phyloP scores from a whole-genome alignment of 768 basidiomycete species.

The Rhizopogon salebrosus region DNA sequence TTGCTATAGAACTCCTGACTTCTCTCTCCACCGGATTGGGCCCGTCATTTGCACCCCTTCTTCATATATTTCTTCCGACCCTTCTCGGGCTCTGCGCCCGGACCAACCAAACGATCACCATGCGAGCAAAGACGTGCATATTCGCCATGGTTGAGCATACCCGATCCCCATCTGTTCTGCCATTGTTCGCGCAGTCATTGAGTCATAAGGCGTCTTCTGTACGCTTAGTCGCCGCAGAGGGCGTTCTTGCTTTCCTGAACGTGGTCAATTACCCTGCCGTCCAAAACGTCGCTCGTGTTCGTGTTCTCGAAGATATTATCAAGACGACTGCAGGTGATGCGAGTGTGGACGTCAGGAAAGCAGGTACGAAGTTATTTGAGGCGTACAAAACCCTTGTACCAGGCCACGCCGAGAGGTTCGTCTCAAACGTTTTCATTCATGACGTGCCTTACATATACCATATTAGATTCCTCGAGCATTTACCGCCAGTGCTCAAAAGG shows the following conservation, averaged over 20 bases:
- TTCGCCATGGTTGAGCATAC: constrained; percentile 58
- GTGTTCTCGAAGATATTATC: constrained; percentile 68
- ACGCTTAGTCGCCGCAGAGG: constrained; percentile 62
- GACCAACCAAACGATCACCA: constrained; percentile 73
- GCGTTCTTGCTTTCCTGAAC: constrained; percentile 60
- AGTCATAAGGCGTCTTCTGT: constrained; percentile 67
- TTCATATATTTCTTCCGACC: constrained; percentile 60
- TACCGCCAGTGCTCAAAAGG: constrained; percentile 73
- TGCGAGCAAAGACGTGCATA: constrained; percentile 59
- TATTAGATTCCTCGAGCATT: constrained; percentile 62
- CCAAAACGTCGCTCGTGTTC: constrained; percentile 60
- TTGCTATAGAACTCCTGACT: constrained; percentile 58
- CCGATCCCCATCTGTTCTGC: constrained; percentile 58
- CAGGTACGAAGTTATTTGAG: constrained; percentile 67
- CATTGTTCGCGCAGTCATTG: constrained; percentile 48
- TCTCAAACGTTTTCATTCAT: constrained; percentile 3
- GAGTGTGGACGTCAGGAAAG: constrained; percentile 68
- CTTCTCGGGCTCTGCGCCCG: constrained; percentile 66
- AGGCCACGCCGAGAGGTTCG: constrained; percentile 58
- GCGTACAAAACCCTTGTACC: constrained; percentile 72
- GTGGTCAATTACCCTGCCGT: constrained; percentile 77
- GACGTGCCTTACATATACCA: constrained; percentile 7
- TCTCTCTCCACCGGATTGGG: constrained; percentile 52
- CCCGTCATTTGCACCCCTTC: constrained; percentile 57
- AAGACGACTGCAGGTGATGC: constrained; percentile 64